These are phyloP conservation scores for Huntiella savannae DNA, from an alignment of 2,329 filamentous ascomycete genomes.

Conservation along the genomic window DNA sequence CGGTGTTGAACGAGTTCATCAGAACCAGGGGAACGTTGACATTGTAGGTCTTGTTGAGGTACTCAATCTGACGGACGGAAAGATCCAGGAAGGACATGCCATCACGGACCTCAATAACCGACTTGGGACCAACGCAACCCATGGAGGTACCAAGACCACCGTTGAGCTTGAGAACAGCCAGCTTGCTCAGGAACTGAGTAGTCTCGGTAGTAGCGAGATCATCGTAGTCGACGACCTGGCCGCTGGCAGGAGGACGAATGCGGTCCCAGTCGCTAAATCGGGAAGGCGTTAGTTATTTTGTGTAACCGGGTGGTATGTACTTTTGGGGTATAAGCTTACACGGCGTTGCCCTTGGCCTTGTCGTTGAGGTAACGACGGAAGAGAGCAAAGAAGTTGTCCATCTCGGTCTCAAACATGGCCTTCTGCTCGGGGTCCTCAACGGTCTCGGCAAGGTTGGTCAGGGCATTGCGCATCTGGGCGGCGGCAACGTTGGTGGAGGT, in stretches of 20 bases:
- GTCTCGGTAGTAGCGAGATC: slow-evolving; percentile 77
- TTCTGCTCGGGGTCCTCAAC: slow-evolving; percentile 65
- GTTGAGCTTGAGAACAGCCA: slow-evolving; percentile 97
- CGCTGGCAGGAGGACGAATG: slow-evolving; percentile 79
- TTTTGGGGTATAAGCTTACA: slow-evolving; percentile 30
- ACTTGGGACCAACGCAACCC: slow-evolving; percentile 98
- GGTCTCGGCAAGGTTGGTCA: slow-evolving; percentile 81
- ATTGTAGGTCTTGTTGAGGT: slow-evolving; percentile 92
- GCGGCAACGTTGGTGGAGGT: slow-evolving; percentile 95
- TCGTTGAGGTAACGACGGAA: slow-evolving; percentile 98
- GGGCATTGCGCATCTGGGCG: slow-evolving; percentile 94
- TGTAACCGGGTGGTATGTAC: not conserved
- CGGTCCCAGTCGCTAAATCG: slow-evolving; percentile 71
- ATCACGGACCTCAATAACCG: slow-evolving; percentile 96
- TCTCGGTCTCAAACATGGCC: slow-evolving; percentile 97
- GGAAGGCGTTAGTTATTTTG: not conserved
- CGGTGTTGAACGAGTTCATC: slow-evolving; percentile 99
- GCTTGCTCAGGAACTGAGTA: slow-evolving; percentile 87
- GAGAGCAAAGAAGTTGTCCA: slow-evolving; percentile 99
- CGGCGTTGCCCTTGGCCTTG: slow-evolving; percentile 90
- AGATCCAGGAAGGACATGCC: slow-evolving; percentile 99
- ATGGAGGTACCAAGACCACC: slow-evolving; percentile 98
- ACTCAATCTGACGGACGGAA: slow-evolving; percentile 96
- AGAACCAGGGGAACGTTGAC: slow-evolving; percentile 96
- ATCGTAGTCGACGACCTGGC: slow-evolving; percentile 90